These are phyloP conservation scores for Pseudopithomyces chartarum DNA, from an alignment of 2,329 filamentous ascomycete species.

Conservation along the genomic window DNA sequence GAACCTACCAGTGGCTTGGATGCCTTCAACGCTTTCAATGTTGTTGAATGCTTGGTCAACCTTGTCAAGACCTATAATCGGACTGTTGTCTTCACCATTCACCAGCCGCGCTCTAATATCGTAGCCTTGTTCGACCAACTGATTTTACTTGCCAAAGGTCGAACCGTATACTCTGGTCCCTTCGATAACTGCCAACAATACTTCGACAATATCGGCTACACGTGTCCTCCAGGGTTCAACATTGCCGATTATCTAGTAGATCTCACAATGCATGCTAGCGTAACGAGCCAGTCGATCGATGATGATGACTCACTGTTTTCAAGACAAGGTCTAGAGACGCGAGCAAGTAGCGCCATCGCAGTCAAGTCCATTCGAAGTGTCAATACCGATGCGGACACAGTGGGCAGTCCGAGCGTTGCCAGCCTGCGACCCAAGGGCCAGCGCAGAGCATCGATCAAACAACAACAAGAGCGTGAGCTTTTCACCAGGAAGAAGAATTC, in stretches of 20 bases:
- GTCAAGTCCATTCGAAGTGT: constrained; percentile 90
- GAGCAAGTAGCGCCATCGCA: constrained; percentile 83
- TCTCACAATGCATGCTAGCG: constrained; percentile 91
- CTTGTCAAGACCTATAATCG: constrained; percentile 95
- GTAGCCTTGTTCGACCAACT: constrained; percentile 95
- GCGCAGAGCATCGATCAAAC: constrained; percentile 78
- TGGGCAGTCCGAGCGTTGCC: constrained; percentile 65
- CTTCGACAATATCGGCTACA: constrained; percentile 89
- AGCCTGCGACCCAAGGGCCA: constrained; percentile 69
- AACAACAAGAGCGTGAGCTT: constrained; percentile 86
- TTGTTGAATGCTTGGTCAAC: constrained; percentile 92
- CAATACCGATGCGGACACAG: constrained; percentile 66
- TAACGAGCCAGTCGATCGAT: constrained; percentile 58
- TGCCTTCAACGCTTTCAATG: constrained; percentile 97
- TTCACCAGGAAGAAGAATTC: constrained; percentile 79
- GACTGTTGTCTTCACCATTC: constrained; percentile 97
- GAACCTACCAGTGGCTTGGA: constrained; percentile 96
- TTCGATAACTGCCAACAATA: constrained; percentile 88
- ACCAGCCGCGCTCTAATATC: constrained; percentile 97
- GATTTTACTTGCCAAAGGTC: constrained; percentile 86
- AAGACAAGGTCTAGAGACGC: constrained; percentile 68
- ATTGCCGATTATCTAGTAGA: constrained; percentile 98
- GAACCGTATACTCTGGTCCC: constrained; percentile 90
- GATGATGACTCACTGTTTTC: constrained; percentile 64
- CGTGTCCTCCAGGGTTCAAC: constrained; percentile 95